phyloP scores from a whole-genome alignment of 495 filamentous ascomycete species.

The Aspergillus coremiiformis region DNA sequence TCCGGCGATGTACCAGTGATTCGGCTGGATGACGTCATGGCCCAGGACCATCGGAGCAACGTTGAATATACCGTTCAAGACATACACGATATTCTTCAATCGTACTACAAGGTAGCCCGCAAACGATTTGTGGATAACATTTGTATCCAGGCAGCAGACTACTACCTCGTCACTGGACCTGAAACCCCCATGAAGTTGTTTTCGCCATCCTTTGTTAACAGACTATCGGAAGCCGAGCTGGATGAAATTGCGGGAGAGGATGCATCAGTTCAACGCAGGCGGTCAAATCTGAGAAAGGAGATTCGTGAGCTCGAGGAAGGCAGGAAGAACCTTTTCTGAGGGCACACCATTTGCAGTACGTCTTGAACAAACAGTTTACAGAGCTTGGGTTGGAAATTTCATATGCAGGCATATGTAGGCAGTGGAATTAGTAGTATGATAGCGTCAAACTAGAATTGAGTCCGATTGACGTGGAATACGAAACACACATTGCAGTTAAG shows the following conservation, averaged over 20 bases:
- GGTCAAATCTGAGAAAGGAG: conserved; percentile 30
- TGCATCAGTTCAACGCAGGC: conserved; percentile 15
- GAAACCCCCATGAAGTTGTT: conserved; percentile 28
- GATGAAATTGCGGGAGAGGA: conserved; percentile 44
- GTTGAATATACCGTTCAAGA: conserved; percentile 38
- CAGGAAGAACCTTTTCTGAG: conserved; percentile 20
- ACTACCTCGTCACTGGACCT: conserved; percentile 29
- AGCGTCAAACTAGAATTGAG: no score
- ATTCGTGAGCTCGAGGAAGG: conserved; percentile 36
- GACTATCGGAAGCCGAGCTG: conserved; percentile 30
- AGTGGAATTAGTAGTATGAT: no score
- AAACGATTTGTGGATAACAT: conserved; percentile 52
- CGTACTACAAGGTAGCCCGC: conserved; percentile 54
- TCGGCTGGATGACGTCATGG: conserved; percentile 12
- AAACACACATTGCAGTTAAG: no score
- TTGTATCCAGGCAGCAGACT: conserved; percentile 35
- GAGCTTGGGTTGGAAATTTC: no score
- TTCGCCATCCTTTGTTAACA: conserved; percentile 28
- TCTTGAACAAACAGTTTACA: no score
- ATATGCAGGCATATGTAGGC: no score
- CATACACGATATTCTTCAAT: conserved; percentile 50
- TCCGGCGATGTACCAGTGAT: conserved; percentile 5
- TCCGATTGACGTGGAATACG: no score
- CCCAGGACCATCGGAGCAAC: conserved; percentile 34
- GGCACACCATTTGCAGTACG: no score